A percentile compares a stretch with the other conserved stretches of the same genome.
phyloP scores from a whole-genome alignment of 495 filamentous ascomycete species.

The Neurospora sp. region DNA sequence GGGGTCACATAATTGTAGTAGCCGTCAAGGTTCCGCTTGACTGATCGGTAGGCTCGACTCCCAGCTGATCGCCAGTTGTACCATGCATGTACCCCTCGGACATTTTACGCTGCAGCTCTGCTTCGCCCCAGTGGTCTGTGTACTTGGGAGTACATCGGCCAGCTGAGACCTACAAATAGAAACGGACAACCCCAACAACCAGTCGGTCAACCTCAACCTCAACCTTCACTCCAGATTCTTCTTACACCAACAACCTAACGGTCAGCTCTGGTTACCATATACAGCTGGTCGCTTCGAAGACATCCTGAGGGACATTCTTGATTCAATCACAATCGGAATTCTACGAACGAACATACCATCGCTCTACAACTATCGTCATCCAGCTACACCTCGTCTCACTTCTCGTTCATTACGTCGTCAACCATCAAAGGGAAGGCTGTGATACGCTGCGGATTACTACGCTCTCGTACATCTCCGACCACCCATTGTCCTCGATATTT shows the following conservation, averaged over 20 bases:
- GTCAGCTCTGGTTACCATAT: not conserved
- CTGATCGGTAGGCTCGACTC: not conserved
- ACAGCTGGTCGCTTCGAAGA: not conserved
- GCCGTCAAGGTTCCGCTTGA: not conserved
- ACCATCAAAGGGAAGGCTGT: not conserved
- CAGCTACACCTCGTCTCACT: not conserved
- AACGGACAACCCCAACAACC: not conserved
- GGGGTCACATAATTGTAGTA: not conserved
- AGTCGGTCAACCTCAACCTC: not conserved
- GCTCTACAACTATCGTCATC: not conserved
- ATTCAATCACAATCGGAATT: not conserved
- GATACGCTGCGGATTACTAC: not conserved
- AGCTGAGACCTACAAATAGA: not conserved
- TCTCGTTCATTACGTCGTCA: not conserved
- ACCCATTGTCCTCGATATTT: not conserved
- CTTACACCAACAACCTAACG: not conserved
- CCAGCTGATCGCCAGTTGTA: not conserved
- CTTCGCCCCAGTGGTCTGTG: not conserved
- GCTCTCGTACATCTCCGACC: not conserved
- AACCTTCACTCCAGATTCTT: not conserved
- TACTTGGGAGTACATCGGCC: not conserved
- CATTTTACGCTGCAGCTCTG: not conserved
- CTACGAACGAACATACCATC: not conserved
- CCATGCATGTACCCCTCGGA: not conserved
- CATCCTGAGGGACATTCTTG: not conserved